Base-by-base conservation (phyloP, 2,329 filamentous ascomycete genomes). In the Pseudocercospora musae region DNA sequence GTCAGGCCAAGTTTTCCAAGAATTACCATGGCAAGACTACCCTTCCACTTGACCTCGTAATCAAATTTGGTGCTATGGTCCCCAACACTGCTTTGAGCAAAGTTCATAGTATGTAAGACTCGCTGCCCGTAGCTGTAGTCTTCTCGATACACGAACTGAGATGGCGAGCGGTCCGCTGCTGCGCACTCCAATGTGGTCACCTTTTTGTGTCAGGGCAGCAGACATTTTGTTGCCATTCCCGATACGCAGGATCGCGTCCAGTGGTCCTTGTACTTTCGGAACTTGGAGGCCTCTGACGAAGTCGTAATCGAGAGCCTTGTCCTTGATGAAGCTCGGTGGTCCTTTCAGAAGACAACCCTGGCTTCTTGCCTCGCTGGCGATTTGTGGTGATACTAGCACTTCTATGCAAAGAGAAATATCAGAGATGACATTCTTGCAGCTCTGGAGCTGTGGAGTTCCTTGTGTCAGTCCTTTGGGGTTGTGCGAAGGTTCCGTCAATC, bases 31-130 rank as follows among this genome's bases (percentile, higher is more conserved):
- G 59, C 59, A 11, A 61, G 23, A 56, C 61, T 62, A 15, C 64
- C 64, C 23, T 62, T 66, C 64, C 64, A 66, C 31, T 52, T 55
- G 50, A 50, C 59, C 46, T 66, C 61, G 27, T 66, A 66, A 55
- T 63, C 56, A 50, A 66, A 53, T 27, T 44, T 54, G 18, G 63
- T 63, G 27, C 40, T 40, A 29, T 52, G 40, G 40, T 49, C 56
- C 23, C 33, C 27, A n/a, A 37, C 33, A 10, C 20, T 25, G 15
- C 53, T 42, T 20, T 18, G 11, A 20, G 33, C 29, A 33, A 62
- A 59, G 13, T n/a, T 31, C 13, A 63, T 27, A 0, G 46, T 62
- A 50, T 63, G 60, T 56, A 59, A 42, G 21, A 66, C 31, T 50
- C 42, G 44, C 52, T 60, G 55, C 2, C 59, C 58, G 15, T 53